Evolutionary conservation across 495 filamentous ascomycete species (phyloP), one percentile per base, ranked within the genome.

Genomic region (Lentithecium fluviatile): DNA sequence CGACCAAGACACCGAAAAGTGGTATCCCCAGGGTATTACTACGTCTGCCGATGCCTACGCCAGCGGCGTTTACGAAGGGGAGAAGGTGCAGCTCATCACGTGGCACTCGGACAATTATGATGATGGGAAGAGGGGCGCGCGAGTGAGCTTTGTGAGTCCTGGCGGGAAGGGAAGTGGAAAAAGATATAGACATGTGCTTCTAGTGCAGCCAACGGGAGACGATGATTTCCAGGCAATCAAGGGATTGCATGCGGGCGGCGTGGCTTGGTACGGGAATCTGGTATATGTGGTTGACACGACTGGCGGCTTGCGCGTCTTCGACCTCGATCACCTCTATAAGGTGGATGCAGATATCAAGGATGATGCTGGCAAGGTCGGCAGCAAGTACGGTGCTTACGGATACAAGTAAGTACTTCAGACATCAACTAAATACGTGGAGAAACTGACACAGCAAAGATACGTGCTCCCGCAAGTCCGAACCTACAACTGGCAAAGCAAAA

Each of bases 21-120:
- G 75, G 75, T 58, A 69, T 26, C 75, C 75, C 0, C 75, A 78
- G 46, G 75, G 75, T 1, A 71, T 78, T 15, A 72, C 69, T 25
- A 72, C 70, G 21, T 72, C 75, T 0, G 74, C 67, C 1, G 75
- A 78, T 49, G 75, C 75, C 0, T 62, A 67, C 20, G 70, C 62
- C 2, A 53, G 21, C 12, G 74, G 73, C 5, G 69, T 59, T 0
- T 74, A 70, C 40, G 68, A 76, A n/a, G 73, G 69, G 20, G 62
- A 66, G 24, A 62, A 70, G 10, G 72, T 64, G 8, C 74, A 73
- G 69, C 62, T 78, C 23, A 69, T 75, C 1, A 74, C 71, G 50
- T 78, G 75, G 75, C 69, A 78, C 36, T 60, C 57, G 6, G 57
- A 60, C 25, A 26, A 52, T 17, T 60, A 60, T 36, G 65, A 71